phyloP scores from a whole-genome alignment of 1,139 yeast species.

The Yamadazyma buinensis region DNA sequence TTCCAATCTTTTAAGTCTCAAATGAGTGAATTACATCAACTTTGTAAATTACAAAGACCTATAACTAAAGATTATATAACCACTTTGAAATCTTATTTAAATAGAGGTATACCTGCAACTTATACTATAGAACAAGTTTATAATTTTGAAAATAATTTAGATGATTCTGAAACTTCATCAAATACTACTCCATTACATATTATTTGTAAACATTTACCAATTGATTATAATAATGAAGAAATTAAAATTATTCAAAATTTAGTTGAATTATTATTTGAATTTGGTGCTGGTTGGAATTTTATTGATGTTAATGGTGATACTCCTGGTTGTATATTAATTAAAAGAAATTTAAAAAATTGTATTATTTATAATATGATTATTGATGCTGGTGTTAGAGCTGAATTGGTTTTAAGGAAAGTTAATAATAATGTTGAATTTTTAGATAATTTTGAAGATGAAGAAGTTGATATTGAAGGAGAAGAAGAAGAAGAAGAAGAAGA shows the following conservation, averaged over 20 bases:
- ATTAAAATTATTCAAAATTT: constrained; percentile 44
- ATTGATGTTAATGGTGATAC: constrained; percentile 65
- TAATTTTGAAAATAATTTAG: constrained; percentile 43
- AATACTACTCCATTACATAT: constrained; percentile 82
- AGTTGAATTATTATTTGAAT: constrained; percentile 66
- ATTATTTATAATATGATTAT: constrained; percentile 55
- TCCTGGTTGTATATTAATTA: constrained; percentile 68
- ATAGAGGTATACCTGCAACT: constrained; percentile 74
- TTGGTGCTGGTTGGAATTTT: constrained; percentile 91
- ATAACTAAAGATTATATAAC: constrained; percentile 43
- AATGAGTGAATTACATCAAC: constrained; percentile 71
- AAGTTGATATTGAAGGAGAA: constrained; percentile 13
- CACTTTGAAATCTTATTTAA: constrained; percentile 43
- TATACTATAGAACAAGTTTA: constrained; percentile 76
- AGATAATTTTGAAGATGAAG: constrained; percentile 20
- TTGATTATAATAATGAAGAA: constrained; percentile 42
- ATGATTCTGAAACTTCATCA: constrained; percentile 38
- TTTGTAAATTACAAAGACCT: constrained; percentile 63
- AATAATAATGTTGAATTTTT: constrained; percentile 49
- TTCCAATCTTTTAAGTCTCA: not conserved
- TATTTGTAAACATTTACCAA: constrained; percentile 51
- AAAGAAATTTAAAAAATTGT: constrained; percentile 38
- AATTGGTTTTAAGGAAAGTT: constrained; percentile 70
- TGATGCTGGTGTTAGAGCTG: constrained; percentile 90
- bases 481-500: constrained; percentile 2